Conservation (phyloP, 192 early-diverging fungal genomes). For the Podochytrium sp. region DNA sequence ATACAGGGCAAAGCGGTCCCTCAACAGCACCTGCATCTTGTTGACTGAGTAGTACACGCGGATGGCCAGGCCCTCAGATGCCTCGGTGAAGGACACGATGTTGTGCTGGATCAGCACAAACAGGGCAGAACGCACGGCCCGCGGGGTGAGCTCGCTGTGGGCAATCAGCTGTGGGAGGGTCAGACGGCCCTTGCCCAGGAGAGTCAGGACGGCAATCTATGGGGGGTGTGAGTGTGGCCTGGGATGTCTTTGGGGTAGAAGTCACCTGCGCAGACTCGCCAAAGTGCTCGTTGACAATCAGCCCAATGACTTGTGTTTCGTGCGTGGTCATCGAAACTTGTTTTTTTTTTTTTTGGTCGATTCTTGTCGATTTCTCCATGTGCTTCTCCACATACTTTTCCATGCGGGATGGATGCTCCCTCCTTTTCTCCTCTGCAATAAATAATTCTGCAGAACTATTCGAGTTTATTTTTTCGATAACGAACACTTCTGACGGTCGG, state of each 20-base stretch:
- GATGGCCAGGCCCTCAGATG: slow-evolving; percentile 59
- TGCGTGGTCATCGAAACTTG: neutral
- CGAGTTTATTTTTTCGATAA: too few species aligned
- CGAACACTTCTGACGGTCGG: too few species aligned
- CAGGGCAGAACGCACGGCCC: slow-evolving; percentile 72
- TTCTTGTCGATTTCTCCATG: too few species aligned
- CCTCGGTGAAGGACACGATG: slow-evolving; percentile 71
- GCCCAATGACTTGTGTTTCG: neutral
- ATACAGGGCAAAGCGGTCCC: slow-evolving; percentile 46
- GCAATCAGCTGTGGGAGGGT: slow-evolving; percentile 56
- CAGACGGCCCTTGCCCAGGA: slow-evolving; percentile 72
- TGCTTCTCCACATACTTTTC: too few species aligned
- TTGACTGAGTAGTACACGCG: slow-evolving; percentile 73
- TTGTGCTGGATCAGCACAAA: slow-evolving; percentile 88
- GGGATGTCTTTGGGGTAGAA: neutral
- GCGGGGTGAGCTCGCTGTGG: slow-evolving; percentile 49
- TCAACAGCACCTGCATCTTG: slow-evolving; percentile 54
- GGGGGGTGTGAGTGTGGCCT: neutral
- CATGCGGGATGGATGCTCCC: too few species aligned
- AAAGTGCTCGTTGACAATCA: slow-evolving; percentile 27
- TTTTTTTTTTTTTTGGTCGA: neutral
- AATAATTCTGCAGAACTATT: too few species aligned
- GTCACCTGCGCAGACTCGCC: slow-evolving; percentile 13
- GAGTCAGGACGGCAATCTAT: slow-evolving; percentile 63
- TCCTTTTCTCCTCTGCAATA: too few species aligned